Base-by-base conservation (phyloP, 2,329 filamentous ascomycete genomes). In the Phyllosticta paracitricarpa region DNA sequence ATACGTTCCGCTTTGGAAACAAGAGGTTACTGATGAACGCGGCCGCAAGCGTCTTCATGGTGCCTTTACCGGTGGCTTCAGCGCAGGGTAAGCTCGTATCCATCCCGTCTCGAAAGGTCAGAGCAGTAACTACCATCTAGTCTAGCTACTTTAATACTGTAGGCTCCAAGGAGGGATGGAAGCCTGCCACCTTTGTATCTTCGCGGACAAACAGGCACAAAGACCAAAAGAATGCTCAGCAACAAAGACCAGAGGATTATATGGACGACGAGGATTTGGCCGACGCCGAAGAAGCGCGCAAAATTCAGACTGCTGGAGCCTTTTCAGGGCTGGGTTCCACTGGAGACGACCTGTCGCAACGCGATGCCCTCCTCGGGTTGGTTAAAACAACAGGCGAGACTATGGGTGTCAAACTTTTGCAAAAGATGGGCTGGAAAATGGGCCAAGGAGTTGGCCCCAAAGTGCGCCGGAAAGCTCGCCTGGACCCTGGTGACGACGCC, bases 181-280 rank as follows among this genome's bases (percentile, higher is more conserved):
- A 90, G 0, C 94, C 94, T 1, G 86, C 90, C 24, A 88, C 89
- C 0, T 99, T 97, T 73, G 87, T 96, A 9, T 97, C 93, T 6
- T 97, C 92, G 58, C 88, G 94, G 25, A 78, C 84, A 51, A 90
- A 89, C 68, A 88, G 91, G 61, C 85, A 82, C 65, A 89, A 89
- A 70, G 83, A 89, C 77, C 80, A 78, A 35, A 63, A 79, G n/a
- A 80, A 83, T 64, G 67, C 76, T 2, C 66, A 67, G 22, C 75
- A 81, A 65, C 85, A 89, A 70, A 84, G 86, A 56, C 84, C 86
- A 0, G 91, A 97, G 73, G 92, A 97, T 70, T 97, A 92, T 68
- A 99, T 99, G 94, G 94, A 99, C 69, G 93, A 96, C 52, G 94
- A 99, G 72, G 94, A 99, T 73, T 79, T 96, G 35, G 89, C 88